These are phyloP conservation scores for Boletus mariae DNA, from an alignment of 1,284 basidiomycete genomes.

Conservation along the genomic window DNA sequence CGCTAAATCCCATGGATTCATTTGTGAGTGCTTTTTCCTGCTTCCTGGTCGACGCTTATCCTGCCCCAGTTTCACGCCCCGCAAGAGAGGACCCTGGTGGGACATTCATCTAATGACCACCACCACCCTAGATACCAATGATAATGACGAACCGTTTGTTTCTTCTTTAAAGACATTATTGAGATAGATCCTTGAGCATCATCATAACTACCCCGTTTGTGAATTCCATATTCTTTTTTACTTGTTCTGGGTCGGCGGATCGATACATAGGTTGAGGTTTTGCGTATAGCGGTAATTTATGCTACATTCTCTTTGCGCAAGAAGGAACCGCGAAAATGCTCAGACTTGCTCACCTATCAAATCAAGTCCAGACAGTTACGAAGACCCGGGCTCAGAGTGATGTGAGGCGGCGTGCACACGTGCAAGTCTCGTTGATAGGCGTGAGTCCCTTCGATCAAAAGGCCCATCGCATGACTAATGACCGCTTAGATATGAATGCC, in stretches of 20 bases:
- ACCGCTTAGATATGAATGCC: constrained; percentile 38
- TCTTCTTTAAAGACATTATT: constrained; percentile 37
- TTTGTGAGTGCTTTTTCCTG: constrained; percentile 45
- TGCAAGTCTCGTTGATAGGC: constrained; percentile 38
- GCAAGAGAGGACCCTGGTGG: constrained; percentile 51
- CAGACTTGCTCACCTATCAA: constrained; percentile 27
- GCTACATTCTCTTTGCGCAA: constrained; percentile 27
- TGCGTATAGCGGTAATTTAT: constrained; percentile 29
- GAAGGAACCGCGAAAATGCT: constrained; percentile 28
- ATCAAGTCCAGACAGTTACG: constrained; percentile 28
- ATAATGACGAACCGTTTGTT: constrained; percentile 31
- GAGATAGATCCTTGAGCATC: constrained; percentile 36
- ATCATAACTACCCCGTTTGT: constrained; percentile 36
- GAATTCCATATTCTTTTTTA: constrained; percentile 33
- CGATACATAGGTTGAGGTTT: constrained; percentile 28
- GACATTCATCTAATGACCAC: constrained; percentile 42
- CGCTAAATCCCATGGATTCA: constrained; percentile 51
- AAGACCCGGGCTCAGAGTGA: constrained; percentile 35
- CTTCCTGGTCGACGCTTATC: constrained; percentile 11
- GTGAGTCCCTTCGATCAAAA: constrained; percentile 34
- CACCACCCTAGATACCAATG: constrained; percentile 49
- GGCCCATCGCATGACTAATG: constrained; percentile 8
- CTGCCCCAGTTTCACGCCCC: constrained; percentile 37
- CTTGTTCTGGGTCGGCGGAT: constrained; percentile 32
- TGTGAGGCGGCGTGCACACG: constrained; percentile 33